These are phyloP conservation scores for Diaporthe capsici DNA, from an alignment of 2,329 filamentous ascomycete species.

Conservation along the genomic window DNA sequence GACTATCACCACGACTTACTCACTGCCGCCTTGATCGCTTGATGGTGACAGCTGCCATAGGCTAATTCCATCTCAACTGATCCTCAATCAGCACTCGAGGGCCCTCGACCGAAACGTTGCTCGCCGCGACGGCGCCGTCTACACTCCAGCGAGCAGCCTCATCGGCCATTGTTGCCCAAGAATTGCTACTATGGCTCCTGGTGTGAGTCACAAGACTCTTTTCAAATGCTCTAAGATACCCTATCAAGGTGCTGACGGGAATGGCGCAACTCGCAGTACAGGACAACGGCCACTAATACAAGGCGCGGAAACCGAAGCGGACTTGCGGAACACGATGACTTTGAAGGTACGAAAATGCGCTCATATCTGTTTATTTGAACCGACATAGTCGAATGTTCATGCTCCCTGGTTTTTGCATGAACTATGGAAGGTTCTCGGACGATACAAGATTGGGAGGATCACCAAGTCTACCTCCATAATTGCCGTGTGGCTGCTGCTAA, in stretches of 20 bases:
- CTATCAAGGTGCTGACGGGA: slow-evolving; percentile 5
- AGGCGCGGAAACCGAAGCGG: slow-evolving; percentile 69
- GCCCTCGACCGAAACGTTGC: slow-evolving; percentile 5
- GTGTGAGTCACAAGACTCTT: slow-evolving; percentile 49
- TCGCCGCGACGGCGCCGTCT: slow-evolving; percentile 19
- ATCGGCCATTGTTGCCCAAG: not conserved
- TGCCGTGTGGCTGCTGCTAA: too few relatives aligned
- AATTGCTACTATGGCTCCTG: slow-evolving; percentile 54
- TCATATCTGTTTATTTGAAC: not conserved
- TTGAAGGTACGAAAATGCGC: slow-evolving; percentile 62
- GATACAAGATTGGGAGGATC: not conserved
- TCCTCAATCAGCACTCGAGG: not conserved
- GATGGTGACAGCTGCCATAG: not conserved
- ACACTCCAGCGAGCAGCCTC: slow-evolving; percentile 3
- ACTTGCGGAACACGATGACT: slow-evolving; percentile 73
- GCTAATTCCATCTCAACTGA: not conserved
- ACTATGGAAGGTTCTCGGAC: not conserved
- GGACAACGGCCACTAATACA: slow-evolving; percentile 57
- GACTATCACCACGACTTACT: not conserved
- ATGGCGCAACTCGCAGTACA: slow-evolving; percentile 44
- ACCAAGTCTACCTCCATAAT: not conserved
- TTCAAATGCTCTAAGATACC: not conserved
- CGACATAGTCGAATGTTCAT: not conserved
- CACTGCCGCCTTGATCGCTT: not conserved
- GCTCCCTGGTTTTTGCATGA: not conserved